Percentiles rank a stretch among this genome's conserved stretches.
phyloP scores from a whole-genome alignment of 1,139 yeast species.

The Candida sp. region DNA sequence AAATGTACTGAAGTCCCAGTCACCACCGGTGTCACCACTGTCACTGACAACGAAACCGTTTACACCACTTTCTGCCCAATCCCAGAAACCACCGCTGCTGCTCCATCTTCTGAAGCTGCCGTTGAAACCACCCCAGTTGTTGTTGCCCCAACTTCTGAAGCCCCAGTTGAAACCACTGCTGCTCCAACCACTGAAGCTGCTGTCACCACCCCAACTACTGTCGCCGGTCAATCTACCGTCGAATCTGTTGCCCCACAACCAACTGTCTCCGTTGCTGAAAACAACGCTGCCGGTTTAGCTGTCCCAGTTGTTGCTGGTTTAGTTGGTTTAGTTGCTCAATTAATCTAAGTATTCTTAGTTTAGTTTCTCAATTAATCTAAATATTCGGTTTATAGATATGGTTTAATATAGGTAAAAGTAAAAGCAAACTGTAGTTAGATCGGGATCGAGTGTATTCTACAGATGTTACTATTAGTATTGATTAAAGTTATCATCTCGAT shows the following conservation, averaged over 20 bases:
- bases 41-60: slow-evolving; percentile 3
- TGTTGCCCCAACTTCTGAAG: slow-evolving; percentile 10
- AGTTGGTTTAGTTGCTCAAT: slow-evolving; percentile 18
- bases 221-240: slow-evolving; percentile 7
- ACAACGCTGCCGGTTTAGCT: slow-evolving; percentile 12
- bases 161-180: slow-evolving; percentile 9
- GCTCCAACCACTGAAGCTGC: slow-evolving; percentile 4
- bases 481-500: too few relatives aligned
- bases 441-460: too few relatives aligned
- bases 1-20: slow-evolving; percentile 5
- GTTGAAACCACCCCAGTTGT: not conserved
- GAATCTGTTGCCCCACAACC: slow-evolving; percentile 7
- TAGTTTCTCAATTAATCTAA: not conserved
- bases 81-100: slow-evolving; percentile 9
- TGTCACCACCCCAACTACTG: slow-evolving; percentile 4
- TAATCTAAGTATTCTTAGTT: slow-evolving; percentile 10
- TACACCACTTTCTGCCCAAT: slow-evolving; percentile 11
- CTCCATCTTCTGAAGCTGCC: slow-evolving; percentile 7
- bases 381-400: not conserved
- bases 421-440: not conserved
- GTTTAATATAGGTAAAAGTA: not conserved
- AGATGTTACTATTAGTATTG: too few relatives aligned
- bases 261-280: slow-evolving; percentile 9
- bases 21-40: slow-evolving; percentile 10
- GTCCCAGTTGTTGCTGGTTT: slow-evolving; percentile 17